Conservation (phyloP, 2,329 filamentous ascomycete species). For the Chalaropsis ovoidea region DNA sequence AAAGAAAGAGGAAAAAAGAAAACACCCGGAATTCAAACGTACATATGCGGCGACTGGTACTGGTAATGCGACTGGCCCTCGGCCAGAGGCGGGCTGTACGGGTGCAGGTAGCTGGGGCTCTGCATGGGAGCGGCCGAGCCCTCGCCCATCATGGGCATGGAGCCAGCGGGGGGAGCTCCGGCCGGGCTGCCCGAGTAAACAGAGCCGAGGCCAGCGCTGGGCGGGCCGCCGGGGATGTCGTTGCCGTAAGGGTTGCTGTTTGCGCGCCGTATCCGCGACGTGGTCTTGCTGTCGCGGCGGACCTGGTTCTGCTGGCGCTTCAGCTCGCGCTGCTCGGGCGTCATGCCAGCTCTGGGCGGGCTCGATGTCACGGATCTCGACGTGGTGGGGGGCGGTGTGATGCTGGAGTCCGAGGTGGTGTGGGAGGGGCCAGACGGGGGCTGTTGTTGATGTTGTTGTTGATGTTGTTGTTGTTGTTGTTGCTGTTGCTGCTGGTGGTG, state of each 20-base stretch:
- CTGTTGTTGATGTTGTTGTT: constrained; percentile 2
- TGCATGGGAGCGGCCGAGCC: constrained; percentile 37
- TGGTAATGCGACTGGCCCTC: constrained; percentile 33
- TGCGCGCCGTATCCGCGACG: constrained; percentile 42
- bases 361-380: constrained; percentile 48
- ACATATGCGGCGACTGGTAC: constrained; percentile 25
- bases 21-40: background rate
- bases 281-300: constrained; percentile 48
- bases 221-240: constrained; percentile 36
- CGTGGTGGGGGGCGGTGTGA: constrained; percentile 39
- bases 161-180: constrained; percentile 40
- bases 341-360: constrained; percentile 45
- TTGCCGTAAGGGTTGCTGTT: constrained; percentile 40
- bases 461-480: constrained; percentile 1
- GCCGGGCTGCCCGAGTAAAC: constrained; percentile 23
- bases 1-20: constrained; percentile 29
- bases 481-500: constrained; percentile 2
- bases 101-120: constrained; percentile 39
- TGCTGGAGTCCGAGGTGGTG: constrained; percentile 37
- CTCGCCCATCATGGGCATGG: constrained; percentile 44
- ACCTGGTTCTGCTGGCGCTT: constrained; percentile 52
- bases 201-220: constrained; percentile 29
- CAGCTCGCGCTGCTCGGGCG: constrained; percentile 51
- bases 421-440: constrained; percentile 24
- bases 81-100: constrained; percentile 42